Base-by-base conservation (phyloP, 768 basidiomycete genomes). In the Boletus patriciae region DNA sequence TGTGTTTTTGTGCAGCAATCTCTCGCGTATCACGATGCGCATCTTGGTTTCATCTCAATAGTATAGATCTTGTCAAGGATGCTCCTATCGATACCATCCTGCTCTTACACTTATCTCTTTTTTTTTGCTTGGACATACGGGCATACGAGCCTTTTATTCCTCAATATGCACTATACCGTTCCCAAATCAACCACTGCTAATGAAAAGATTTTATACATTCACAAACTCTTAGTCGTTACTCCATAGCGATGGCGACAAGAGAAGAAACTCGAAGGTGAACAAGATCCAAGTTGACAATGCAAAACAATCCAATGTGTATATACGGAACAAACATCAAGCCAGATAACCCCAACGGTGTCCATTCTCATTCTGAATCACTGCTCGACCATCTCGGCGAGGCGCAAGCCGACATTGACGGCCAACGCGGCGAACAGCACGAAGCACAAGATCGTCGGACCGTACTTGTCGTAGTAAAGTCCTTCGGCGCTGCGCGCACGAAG, bases 401-500 rank as follows among this genome's bases (percentile, higher is more conserved):
- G 77, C 63, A 94, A 70, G 21, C 79, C 87, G 60, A 95, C 81
- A 67, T 95, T 95, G 59, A 86, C 82, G 21, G 80, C 80, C 50
- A 94, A 72, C 18, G 92, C 90, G 36, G 77, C 73, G 54, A 90
- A 80, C 43, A 97, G 72, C 40, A 87, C 79, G 25, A 83, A 61
- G 61, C 89, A 92, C 23, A 96, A 76, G 5, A 86, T 68, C 1
- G 88, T 90, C 37, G 93, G 92, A 0, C 93, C 92, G 61, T 87
- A 92, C 73, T 86, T 88, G 75, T 96, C 93, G 68, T 94, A 92
- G 73, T 96, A 96, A 50, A 92, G 62, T 23, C 91, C 90, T 53
- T 88, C 85, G 0, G 92, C 92, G 33, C 81, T 79, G 37, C 87
- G 83, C 55, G 79, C 76, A 47, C 92, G 80, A 64, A 96, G 78